Evolutionary conservation across 192 early-diverging fungal species (phyloP).

Genomic region (Podila horticola): DNA sequence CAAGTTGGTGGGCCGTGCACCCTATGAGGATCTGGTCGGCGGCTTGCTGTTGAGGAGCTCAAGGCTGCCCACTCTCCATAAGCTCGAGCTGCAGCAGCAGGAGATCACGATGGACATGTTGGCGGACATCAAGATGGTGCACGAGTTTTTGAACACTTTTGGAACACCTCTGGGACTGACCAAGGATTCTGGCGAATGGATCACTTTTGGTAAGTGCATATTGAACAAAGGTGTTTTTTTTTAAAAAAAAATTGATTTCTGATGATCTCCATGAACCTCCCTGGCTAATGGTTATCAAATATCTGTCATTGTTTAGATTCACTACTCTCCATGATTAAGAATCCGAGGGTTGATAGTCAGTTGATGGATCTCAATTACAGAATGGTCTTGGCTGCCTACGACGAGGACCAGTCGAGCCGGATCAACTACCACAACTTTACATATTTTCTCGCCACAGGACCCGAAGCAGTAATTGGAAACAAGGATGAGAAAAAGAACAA

Average conservation of each 20-base stretch:
- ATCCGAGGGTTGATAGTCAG: slow-evolving; percentile 31
- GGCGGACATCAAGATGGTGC: slow-evolving; percentile 48
- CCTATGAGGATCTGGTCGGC: slow-evolving; percentile 38
- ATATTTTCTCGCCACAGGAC: slow-evolving; percentile 29
- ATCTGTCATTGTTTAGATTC: slow-evolving; percentile 9
- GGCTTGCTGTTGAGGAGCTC: slow-evolving; percentile 34
- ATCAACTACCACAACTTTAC: slow-evolving; percentile 37
- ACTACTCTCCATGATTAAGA: slow-evolving; percentile 36
- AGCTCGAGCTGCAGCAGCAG: slow-evolving; percentile 24
- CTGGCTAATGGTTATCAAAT: background rate
- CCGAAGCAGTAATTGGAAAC: slow-evolving; percentile 13
- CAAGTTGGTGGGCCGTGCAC: slow-evolving; percentile 35
- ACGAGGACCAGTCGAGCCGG: slow-evolving; percentile 14
- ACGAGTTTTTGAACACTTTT: slow-evolving; percentile 50
- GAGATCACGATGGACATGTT: slow-evolving; percentile 48
- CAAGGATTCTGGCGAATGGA: slow-evolving; percentile 47
- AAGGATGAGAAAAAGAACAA: slow-evolving; percentile 35
- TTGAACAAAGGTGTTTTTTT: background rate
- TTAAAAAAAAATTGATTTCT: background rate
- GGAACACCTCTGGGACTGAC: slow-evolving; percentile 38
- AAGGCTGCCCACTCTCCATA: slow-evolving; percentile 23
- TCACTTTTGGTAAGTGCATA: slow-evolving; percentile 24
- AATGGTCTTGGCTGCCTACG: slow-evolving; percentile 41
- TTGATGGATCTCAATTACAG: slow-evolving; percentile 39
- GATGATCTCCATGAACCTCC: too few species aligned